Evolutionary conservation across 2,329 filamentous ascomycete genomes (phyloP), one percentile per base, ranked within the genome.

Genomic region (Rutstroemia sp.): DNA sequence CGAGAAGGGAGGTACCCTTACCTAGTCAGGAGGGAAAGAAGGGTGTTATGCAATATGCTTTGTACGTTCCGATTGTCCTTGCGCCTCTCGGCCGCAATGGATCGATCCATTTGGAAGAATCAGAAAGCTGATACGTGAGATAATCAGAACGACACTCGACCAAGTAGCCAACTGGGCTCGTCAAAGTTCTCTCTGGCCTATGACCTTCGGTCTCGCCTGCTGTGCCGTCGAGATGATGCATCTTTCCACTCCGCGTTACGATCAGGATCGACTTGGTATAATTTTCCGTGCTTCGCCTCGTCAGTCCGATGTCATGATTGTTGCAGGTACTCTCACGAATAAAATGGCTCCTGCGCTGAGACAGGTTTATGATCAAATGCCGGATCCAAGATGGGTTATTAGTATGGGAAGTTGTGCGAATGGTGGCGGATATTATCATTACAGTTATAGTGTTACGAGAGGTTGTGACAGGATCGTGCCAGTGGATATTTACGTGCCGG

Each of bases 341-440:
- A 96, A 96, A 79, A 96, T 96, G 91, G 90, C 90, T 1, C 90
- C 91, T 2, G 91, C 91, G 37, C 77, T 96, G 69, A 81, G 91
- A 72, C 89, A 94, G 75, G 87, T 95, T 60, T 96, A 96, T 76
- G 91, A 96, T 73, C 91, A 95, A 78, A 95, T 95, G 90, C 90
- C 90, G 30, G 90, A 95, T 34, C 90, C 90, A 18, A 81, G 87
- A 69, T 95, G 90, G 90, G 90, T 92, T 65, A 72, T 83, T 67
- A 88, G 84, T 65, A 92, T 92, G 88, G 88, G 88, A 12, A 88
- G 84, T 67, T 92, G 88, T 71, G 88, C 88, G 59, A 92, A 92
- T 72, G 88, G 88, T 52, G 88, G 88, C 60, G 88, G 88, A 54
- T 92, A 92, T 75, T 92, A 92, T 72, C 88, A 92, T 74, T 92